A percentile compares a stretch with the other conserved stretches of the same genome.
phyloP scores from a whole-genome alignment of 1,284 basidiomycete genomes.

The Lentinus polychrous region DNA sequence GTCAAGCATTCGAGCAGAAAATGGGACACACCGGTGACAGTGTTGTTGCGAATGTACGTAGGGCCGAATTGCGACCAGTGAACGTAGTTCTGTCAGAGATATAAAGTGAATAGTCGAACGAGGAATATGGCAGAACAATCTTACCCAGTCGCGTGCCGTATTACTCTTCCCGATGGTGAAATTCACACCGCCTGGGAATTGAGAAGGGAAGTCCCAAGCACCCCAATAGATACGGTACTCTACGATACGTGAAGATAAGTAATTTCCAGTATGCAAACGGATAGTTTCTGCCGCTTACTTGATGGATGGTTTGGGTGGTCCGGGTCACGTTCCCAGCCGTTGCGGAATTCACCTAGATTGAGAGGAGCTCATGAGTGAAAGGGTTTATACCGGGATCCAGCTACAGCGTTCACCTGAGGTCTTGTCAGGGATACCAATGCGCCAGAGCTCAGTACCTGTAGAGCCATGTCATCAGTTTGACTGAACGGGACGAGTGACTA shows the following conservation, averaged over 20 bases:
- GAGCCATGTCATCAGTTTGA: slow-evolving; percentile 13
- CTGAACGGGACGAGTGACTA: neutral
- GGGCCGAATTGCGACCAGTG: slow-evolving; percentile 21
- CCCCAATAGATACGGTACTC: slow-evolving; percentile 26
- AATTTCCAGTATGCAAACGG: neutral
- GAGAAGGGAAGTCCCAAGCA: slow-evolving; percentile 23
- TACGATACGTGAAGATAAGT: slow-evolving; percentile 1
- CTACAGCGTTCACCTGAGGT: slow-evolving; percentile 5
- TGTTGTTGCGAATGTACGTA: slow-evolving; percentile 14
- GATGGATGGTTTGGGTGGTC: slow-evolving; percentile 19
- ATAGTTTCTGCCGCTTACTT: slow-evolving; percentile 5
- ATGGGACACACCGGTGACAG: slow-evolving; percentile 11
- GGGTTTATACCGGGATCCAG: too few species aligned
- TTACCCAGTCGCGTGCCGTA: slow-evolving; percentile 17
- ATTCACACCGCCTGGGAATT: slow-evolving; percentile 24
- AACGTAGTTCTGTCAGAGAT: slow-evolving; percentile 19
- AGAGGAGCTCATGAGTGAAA: neutral
- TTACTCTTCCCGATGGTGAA: slow-evolving; percentile 22
- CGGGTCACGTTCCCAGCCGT: slow-evolving; percentile 16
- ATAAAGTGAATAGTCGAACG: too few species aligned
- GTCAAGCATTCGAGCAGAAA: neutral
- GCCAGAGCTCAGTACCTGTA: slow-evolving; percentile 22
- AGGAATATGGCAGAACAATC: neutral
- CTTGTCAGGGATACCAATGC: slow-evolving; percentile 23
- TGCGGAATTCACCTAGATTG: slow-evolving; percentile 14